Conservation (phyloP, 306 rosid genomes). For the Myrica gale region DNA sequence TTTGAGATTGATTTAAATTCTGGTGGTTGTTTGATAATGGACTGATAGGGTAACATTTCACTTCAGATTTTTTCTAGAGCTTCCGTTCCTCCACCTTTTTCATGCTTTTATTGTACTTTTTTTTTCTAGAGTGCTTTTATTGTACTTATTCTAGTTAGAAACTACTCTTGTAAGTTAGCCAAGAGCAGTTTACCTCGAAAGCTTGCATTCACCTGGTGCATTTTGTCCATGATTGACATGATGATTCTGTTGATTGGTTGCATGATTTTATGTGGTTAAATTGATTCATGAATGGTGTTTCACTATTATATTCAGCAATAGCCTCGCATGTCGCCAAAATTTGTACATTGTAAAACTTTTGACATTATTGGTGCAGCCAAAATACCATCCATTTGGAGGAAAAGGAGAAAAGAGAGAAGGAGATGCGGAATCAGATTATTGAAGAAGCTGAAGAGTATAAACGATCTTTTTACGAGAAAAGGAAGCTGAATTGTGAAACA, state of each 20-base stretch:
- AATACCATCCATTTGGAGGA: constrained; percentile 78
- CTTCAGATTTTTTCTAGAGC: background rate
- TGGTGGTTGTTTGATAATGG: too few relatives aligned
- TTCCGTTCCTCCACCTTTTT: background rate
- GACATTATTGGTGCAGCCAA: constrained; percentile 43
- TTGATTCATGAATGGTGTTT: background rate
- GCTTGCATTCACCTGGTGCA: background rate
- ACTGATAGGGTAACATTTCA: background rate
- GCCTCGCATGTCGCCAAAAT: background rate
- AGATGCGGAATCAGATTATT: constrained; percentile 80
- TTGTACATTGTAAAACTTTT: constrained; percentile 5
- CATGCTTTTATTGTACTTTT: background rate
- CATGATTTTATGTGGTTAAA: background rate
- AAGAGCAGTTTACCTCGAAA: background rate
- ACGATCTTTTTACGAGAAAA: constrained; percentile 69
- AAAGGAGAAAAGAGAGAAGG: constrained; percentile 76
- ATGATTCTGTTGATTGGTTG: background rate
- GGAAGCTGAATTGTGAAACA: constrained; percentile 68
- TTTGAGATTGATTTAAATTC: too few relatives aligned
- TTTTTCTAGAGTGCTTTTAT: background rate
- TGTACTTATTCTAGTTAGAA: background rate
- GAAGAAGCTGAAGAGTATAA: constrained; percentile 86
- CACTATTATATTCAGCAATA: background rate
- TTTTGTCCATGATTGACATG: background rate
- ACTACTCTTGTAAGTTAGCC: background rate